phyloP scores from a whole-genome alignment of 208 protist species.

The Crithidia brevicula region DNA sequence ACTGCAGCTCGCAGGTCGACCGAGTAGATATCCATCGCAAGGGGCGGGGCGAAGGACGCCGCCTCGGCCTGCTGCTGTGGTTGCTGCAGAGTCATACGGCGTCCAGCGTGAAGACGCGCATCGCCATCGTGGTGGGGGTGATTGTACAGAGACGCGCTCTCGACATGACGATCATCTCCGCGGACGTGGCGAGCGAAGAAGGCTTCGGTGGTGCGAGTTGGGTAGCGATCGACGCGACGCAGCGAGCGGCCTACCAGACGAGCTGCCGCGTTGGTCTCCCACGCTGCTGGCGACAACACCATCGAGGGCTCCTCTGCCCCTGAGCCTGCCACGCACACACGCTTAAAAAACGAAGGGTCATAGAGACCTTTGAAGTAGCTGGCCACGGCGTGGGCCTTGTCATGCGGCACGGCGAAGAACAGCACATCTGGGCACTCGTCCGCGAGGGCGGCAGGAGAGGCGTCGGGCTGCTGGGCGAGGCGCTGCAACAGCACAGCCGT shows the following conservation, averaged over 20 bases:
- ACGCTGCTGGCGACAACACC: not conserved
- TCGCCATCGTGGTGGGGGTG: too few relatives aligned
- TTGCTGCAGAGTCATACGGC: not conserved
- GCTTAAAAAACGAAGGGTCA: constrained; percentile 45
- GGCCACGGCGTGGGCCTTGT: constrained; percentile 40
- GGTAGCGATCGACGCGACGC: constrained; percentile 57
- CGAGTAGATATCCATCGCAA: constrained; percentile 36
- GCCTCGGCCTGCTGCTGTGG: too few relatives aligned
- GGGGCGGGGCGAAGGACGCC: constrained; percentile 30
- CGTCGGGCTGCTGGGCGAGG: constrained; percentile 12
- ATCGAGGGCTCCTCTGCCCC: not conserved
- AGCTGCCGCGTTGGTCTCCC: constrained; percentile 22
- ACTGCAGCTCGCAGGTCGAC: constrained; percentile 39
- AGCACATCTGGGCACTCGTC: constrained; percentile 11
- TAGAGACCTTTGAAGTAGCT: constrained; percentile 72
- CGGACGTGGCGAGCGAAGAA: constrained; percentile 49
- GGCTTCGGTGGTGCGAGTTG: constrained; percentile 51
- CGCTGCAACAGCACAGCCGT: constrained; percentile 50
- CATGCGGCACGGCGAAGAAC: constrained; percentile 49
- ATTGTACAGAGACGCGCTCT: too few relatives aligned
- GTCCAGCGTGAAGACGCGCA: too few relatives aligned
- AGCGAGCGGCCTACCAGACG: constrained; percentile 66
- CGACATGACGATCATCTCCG: too few relatives aligned
- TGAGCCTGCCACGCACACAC: constrained; percentile 7
- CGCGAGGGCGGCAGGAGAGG: not conserved